Base-by-base conservation (phyloP, 202 grass and related monocot species). In the Carex arenaria region DNA sequence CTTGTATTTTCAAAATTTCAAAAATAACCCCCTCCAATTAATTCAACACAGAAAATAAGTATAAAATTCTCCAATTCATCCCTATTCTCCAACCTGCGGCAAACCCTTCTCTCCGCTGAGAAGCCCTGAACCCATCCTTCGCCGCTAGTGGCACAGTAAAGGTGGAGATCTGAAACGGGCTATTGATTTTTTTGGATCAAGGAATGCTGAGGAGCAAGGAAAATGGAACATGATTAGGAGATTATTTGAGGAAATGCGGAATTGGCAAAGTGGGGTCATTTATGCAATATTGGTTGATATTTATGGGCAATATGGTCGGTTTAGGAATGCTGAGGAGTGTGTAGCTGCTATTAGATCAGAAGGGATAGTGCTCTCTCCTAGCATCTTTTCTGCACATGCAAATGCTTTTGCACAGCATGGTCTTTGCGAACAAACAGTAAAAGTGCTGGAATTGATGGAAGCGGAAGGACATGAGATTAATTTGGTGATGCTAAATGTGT, bases 401-500 rank as follows among this genome's bases (percentile, higher is more conserved):
- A 95, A 98, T 7, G 88, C 93, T 60, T 93, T 91, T 86, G 93
- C 93, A 67, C 93, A 95, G 53, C 93, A 98, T 86, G 91, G 95
- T 67, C 82, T 92, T 64, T 92, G 89, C 47, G 86, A 98, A 84
- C 93, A 98, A 90, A 98, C 89, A 54, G 86, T 93, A 31, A 90
- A 64, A 85, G 88, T 89, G 73, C 88, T 98, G 84, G 86, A 82
- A 76, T 78, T 93, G 32, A 95, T 95, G 91, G 95, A 98, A 82
- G 86, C 72, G 85, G 91, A 93, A 90, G 95, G 95, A 64, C 90
- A 93, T 86, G 95, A 98, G 49, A 85, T 87, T 23, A 98, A 98
- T 74, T 90, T 98, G 66, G 88, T 98, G 72, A 98, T 95, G 95
- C 82, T 93, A 14, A 98, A 95, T 89, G 89, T 95, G 83, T 89